Evolutionary conservation across 2,329 filamentous ascomycete species (phyloP), one percentile per base, ranked within the genome.

Genomic region (Exophiala aquamarina): DNA sequence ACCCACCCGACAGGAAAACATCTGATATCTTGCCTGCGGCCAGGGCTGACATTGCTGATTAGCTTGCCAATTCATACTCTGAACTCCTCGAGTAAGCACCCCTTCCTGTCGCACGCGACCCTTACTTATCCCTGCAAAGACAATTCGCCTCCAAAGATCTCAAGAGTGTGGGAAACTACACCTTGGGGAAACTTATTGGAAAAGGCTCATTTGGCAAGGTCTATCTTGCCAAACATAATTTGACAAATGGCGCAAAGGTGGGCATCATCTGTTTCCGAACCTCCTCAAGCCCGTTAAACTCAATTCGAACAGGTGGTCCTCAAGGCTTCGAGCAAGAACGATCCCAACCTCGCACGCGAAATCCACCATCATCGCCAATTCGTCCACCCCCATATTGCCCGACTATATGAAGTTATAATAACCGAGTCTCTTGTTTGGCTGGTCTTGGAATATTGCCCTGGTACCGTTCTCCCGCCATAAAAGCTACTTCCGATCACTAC

Each of bases 361-460:
- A 98, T 98, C 60, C 93, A 98, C 68, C 93, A 98, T 67, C 93
- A 98, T 67, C 87, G 93, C 59, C 93, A 98, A 69, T 96, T 98
- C 69, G 80, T 95, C 56, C 93, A 98, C 64, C 93, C 93, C 17
- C 93, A 98, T 70, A 98, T 98, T 61, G 91, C 93, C 36, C 82
- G 93, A 41, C 76, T 98, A 17, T 97, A 98, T 74, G 93, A 98
- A 74, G 92, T 98, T 50, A 95, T 98, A 61, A 91, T 98, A 54
- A 98, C 93, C 2, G 93, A 98, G 70, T 84, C 76, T 40, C 70
- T 97, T 67, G 94, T 98, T 42, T 98, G 93, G 93, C 78, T 98
- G 63, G 93, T 94, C 21, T 74, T 98, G 61, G 93, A 98, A 72
- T 98, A 95, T 67, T 98, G 93, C 70, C 86, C 89, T 54, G 91